Evolutionary conservation across 352 stramenopile genomes (phyloP).

Genomic region (Globisporangium nunn): DNA sequence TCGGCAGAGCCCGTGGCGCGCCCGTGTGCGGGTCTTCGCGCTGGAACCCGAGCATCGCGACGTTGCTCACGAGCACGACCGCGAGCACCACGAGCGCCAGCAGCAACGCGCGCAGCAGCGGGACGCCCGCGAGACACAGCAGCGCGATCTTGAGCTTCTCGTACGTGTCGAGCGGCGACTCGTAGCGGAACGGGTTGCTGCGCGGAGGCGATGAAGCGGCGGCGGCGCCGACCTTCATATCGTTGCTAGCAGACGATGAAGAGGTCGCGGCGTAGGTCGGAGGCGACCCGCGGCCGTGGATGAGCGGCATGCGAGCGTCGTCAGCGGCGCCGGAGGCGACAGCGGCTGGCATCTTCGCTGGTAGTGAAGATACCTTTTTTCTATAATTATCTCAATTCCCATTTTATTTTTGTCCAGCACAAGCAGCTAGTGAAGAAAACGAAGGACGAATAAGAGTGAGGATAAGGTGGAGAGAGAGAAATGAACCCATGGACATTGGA

Average conservation of each 20-base stretch:
- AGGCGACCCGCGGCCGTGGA: not conserved
- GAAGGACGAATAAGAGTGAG: no score
- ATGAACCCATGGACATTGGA: no score
- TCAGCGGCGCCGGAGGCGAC: no score
- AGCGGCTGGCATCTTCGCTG: no score
- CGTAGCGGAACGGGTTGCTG: constrained; percentile 58
- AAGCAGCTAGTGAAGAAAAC: no score
- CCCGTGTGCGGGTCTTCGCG: constrained; percentile 28
- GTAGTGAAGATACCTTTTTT: no score
- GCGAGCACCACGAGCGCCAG: constrained; percentile 11
- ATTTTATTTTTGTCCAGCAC: no score
- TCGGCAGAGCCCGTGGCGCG: constrained; percentile 20
- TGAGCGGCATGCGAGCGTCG: not conserved
- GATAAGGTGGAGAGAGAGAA: no score
- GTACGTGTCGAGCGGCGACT: constrained; percentile 43
- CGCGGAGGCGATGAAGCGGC: not conserved
- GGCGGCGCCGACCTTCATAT: constrained; percentile 6
- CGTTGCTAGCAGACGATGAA: not conserved
- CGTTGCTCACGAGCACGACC: constrained; percentile 30
- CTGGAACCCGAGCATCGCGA: constrained; percentile 47
- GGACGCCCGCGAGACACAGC: constrained; percentile 46
- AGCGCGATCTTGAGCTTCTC: constrained; percentile 50
- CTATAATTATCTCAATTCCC: no score
- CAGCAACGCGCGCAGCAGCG: constrained; percentile 31
- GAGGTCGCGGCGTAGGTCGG: not conserved